Evolutionary conservation across 108 stramenopile species (phyloP), one percentile per base, ranked within the genome.

Genomic region (Halocafeteria seosinensis): DNA sequence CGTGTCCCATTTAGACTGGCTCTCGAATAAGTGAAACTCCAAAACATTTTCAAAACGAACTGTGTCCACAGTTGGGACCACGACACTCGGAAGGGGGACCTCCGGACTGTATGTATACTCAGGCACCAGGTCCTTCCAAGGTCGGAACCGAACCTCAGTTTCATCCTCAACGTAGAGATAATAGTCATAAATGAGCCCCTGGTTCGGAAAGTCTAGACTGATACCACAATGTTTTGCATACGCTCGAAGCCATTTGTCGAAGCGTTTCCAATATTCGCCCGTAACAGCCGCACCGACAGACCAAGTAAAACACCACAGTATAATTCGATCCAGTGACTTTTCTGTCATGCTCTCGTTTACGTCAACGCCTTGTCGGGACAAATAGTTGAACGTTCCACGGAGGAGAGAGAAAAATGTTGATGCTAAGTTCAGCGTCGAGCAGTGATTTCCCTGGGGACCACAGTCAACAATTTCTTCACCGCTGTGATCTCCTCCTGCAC

Each of bases 61-160:
- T 27, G 71, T 76, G 69, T 82, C 81, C 3, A 68, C 37, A 3
- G 79, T 82, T 0, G 81, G 81, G 13, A 82, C 69, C 37, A 82
- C 74, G 0, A 82, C 55, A 71, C 79, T 75, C 11, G 60, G 37
- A 32, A 77, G 80, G 1, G 55, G 37, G 24, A 75, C 28, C 9
- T 73, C 74, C 1, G 78, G 62, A 50, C 75, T 74, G 62, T 36
- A 77, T 38, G 58, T 71, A 61, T 73, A 80, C 0, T 74, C 42
- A 1, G 70, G 70, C 0, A 80, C 75, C 0, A 75, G 71, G 27
- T 79, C 79, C 50, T 73, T 72, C 81, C 81, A 82, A 12, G 65
- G 62, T 11, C 66, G 55, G 8, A 67, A 52, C 17, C 17, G 17
- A 2, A 73, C 51, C 74, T 72, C 75, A 12, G 59, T 50, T 17